Evolutionary conservation across 2,329 filamentous ascomycete species (phyloP).

Genomic region (Thermoascus crustaceus): DNA sequence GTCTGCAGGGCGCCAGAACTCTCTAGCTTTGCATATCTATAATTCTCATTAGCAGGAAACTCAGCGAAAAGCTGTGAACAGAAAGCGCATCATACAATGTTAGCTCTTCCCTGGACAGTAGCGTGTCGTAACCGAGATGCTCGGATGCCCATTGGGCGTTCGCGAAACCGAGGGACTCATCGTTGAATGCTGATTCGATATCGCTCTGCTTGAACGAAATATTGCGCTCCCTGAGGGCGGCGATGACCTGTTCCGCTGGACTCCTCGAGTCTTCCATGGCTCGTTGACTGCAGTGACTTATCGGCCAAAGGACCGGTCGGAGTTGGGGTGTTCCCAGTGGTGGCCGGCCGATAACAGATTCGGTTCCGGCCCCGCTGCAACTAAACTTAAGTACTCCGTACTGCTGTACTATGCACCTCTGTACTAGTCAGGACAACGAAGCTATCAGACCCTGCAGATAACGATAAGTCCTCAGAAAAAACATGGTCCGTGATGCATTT

Average conservation of each 20-base stretch:
- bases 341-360: background rate
- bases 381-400: too few species aligned
- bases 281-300: background rate
- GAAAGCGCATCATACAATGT: conserved; percentile 20
- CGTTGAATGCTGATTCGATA: conserved; percentile 20
- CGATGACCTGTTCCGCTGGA: conserved; percentile 12
- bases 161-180: conserved; percentile 10
- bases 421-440: too few species aligned
- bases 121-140: conserved; percentile 24
- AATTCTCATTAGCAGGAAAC: background rate
- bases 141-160: conserved; percentile 25
- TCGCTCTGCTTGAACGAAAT: conserved; percentile 20
- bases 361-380: conserved; percentile 1
- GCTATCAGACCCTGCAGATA: too few species aligned
- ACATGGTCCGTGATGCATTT: too few species aligned
- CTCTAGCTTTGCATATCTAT: conserved; percentile 29
- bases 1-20: conserved; percentile 20
- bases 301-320: background rate
- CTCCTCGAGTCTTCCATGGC: background rate
- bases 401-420: too few species aligned
- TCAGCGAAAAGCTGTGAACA: background rate
- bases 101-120: conserved; percentile 34
- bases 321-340: background rate
- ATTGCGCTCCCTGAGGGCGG: conserved; percentile 22
- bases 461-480: too few species aligned